Percentiles rank a stretch among this genome's conserved stretches.
phyloP scores from a whole-genome alignment of 1,139 yeast genomes.

The Pneumocystis canis region DNA sequence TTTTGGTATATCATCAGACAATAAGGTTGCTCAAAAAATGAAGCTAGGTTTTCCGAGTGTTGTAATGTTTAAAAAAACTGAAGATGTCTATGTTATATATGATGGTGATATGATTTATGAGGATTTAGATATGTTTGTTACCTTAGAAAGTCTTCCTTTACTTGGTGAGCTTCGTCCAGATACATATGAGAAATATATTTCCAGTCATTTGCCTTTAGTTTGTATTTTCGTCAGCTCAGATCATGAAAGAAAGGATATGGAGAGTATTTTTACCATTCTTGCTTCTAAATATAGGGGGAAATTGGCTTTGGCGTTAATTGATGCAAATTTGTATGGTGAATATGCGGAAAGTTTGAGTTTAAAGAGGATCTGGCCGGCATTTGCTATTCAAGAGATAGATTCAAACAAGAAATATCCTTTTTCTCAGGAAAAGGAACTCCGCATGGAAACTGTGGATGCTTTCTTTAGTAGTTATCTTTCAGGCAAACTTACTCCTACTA shows the following conservation, averaged over 20 bases:
- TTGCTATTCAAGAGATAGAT: constrained; percentile 65
- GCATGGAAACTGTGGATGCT: constrained; percentile 35
- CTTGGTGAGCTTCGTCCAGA: constrained; percentile 83
- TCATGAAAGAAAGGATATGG: constrained; percentile 49
- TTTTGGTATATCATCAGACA: constrained; percentile 45
- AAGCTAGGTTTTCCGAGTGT: constrained; percentile 31
- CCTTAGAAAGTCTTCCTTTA: constrained; percentile 62
- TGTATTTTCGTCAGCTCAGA: constrained; percentile 67
- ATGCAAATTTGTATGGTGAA: constrained; percentile 66
- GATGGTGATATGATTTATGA: constrained; percentile 27
- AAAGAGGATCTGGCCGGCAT: constrained; percentile 75
- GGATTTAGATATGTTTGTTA: constrained; percentile 41
- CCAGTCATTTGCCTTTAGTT: constrained; percentile 61
- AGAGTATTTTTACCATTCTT: constrained; percentile 39
- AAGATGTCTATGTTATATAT: constrained; percentile 32
- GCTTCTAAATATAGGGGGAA: constrained; percentile 69
- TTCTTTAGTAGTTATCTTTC: constrained; percentile 51
- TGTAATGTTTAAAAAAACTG: constrained; percentile 33
- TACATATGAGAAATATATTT: constrained; percentile 63
- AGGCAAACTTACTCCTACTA: constrained; percentile 54
- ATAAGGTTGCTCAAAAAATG: constrained; percentile 32
- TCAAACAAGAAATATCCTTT: constrained; percentile 64
- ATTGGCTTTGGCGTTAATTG: constrained; percentile 76
- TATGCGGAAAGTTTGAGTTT: constrained; percentile 83
- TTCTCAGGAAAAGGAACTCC: constrained; percentile 29